These are phyloP conservation scores for Pyrenula massariospora DNA, from an alignment of 495 filamentous ascomycete species.

Conservation along the genomic window DNA sequence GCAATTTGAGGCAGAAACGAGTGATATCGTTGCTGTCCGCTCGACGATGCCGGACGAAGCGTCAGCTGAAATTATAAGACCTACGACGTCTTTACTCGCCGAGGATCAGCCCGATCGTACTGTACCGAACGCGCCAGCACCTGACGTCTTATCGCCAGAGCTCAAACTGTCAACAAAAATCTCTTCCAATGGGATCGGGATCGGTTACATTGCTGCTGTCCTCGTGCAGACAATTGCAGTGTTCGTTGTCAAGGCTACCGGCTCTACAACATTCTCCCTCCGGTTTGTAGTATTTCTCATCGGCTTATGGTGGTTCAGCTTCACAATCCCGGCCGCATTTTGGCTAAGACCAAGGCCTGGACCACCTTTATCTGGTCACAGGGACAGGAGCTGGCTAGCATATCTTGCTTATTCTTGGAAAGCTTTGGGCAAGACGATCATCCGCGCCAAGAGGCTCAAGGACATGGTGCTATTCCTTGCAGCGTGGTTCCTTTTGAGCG, in stretches of 20 bases:
- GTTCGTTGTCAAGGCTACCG: constrained; percentile 51
- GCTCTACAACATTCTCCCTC: constrained; percentile 66
- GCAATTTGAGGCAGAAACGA: constrained; percentile 5
- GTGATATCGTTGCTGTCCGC: background rate
- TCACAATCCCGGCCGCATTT: constrained; percentile 78
- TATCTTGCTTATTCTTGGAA: constrained; percentile 79
- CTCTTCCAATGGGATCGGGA: constrained; percentile 80
- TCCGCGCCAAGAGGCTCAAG: constrained; percentile 65
- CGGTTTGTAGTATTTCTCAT: constrained; percentile 77
- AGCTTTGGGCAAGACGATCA: constrained; percentile 67
- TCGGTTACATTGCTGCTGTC: constrained; percentile 77
- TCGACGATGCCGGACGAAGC: background rate
- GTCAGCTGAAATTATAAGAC: background rate
- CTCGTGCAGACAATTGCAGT: constrained; percentile 71
- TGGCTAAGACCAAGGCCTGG: constrained; percentile 90
- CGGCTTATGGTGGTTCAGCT: constrained; percentile 89
- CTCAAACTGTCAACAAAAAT: constrained; percentile 72
- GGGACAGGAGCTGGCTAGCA: constrained; percentile 32
- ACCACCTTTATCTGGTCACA: constrained; percentile 52
- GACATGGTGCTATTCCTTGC: constrained; percentile 81
- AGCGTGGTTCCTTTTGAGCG: constrained; percentile 90
- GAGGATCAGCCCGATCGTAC: background rate
- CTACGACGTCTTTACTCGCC: background rate
- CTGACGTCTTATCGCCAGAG: constrained; percentile 38
- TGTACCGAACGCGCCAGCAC: background rate